Conservation (phyloP, 179 eudicot species). For the Silene noctiflora region DNA sequence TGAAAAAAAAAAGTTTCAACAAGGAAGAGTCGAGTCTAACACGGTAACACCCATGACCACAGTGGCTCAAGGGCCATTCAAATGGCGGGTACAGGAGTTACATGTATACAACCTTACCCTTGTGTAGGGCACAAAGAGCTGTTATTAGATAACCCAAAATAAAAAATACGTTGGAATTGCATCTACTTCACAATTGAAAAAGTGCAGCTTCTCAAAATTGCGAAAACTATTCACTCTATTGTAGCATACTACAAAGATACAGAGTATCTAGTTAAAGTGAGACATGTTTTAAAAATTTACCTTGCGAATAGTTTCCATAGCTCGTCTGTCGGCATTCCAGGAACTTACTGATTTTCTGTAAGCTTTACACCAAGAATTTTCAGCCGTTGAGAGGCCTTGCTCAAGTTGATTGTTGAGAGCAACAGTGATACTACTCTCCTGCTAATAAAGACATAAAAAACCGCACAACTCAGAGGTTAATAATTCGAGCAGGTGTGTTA, state of each 20-base stretch:
- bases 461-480: conserved; percentile 13
- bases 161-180: background rate
- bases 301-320: conserved; percentile 57
- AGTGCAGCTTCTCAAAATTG: background rate
- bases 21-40: conserved; percentile 32
- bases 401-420: conserved; percentile 57
- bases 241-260: background rate
- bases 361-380: conserved; percentile 55
- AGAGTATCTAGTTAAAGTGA: background rate
- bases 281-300: conserved; percentile 30
- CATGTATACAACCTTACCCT: background rate
- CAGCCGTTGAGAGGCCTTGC: conserved; percentile 57
- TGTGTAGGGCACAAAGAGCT: background rate
- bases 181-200: no score
- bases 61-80: background rate
- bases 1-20: background rate
- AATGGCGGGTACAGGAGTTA: background rate
- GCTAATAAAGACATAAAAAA: conserved; percentile 28
- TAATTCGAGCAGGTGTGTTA: background rate
- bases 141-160: background rate
- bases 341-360: conserved; percentile 66
- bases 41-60: background rate
- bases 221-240: background rate
- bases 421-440: conserved; percentile 42
- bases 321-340: conserved; percentile 65